Evolutionary conservation across 176 grass and related monocot species (phyloP), one percentile per base, ranked within the genome.

Genomic region (Poa annua): DNA sequence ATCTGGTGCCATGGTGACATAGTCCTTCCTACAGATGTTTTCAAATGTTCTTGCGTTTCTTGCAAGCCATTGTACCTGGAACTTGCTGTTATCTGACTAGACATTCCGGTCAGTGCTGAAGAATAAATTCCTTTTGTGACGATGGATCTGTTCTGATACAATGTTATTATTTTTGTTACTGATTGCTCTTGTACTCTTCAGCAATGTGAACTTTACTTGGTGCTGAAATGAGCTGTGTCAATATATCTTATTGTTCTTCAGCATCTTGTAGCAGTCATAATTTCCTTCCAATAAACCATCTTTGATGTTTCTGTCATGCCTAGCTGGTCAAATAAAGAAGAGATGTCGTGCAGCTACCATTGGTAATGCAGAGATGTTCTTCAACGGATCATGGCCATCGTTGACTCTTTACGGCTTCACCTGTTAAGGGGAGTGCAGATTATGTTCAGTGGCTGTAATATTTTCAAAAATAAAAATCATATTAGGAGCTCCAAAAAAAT

Each of bases 51-150:
- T 75, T 68, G 79, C 6, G 17, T 77, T 74, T 74, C 55, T 85
- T 83, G n/a, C 59, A 52, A 68, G 15, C 42, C 49, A 19, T 39
- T 77, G 44, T 80, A 41, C 67, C 77, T 71, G 52, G 44, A 81
- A 76, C 41, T 68, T 89, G 82, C 63, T 77, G 83, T 62, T 45
- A 25, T 57, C 64, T 85, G 35, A 33, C 78, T 77, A 49, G 72
- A 67, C 85, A 57, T 83, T 83, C 29, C 66, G 39, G 75, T 90
- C 38, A 52, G 59, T 0, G 7, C 67, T 60, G 50, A 90, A 90
- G 48, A 90, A 90, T 90, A 90, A 86, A 74, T 83, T 44, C 5
- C 39, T 78, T 78, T 48, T 66, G 55, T 36, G 49, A 83, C 74
- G 41, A 57, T 86, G 75, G 16, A 66, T 66, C 74, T 78, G 32